Evolutionary conservation across 495 filamentous ascomycete species (phyloP).

Genomic region (Hyaloscypha hepaticicola): DNA sequence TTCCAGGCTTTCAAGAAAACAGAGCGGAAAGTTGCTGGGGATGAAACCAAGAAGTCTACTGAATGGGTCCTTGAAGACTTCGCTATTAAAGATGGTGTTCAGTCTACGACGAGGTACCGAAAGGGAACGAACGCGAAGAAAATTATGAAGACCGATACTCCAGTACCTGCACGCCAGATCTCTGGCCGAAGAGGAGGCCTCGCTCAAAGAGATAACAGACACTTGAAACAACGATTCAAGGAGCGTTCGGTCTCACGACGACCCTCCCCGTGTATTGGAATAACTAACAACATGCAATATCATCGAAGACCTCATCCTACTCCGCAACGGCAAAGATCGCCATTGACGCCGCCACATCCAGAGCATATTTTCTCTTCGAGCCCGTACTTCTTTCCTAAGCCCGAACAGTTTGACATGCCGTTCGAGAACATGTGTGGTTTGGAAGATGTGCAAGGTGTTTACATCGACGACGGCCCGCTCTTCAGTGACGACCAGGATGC

Average conservation of each 20-base stretch:
- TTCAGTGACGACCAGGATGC: slow-evolving; percentile 14
- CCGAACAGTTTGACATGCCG: slow-evolving; percentile 15
- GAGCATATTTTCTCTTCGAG: slow-evolving; percentile 3
- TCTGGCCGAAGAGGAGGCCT: slow-evolving; percentile 59
- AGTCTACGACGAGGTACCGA: slow-evolving; percentile 75
- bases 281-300: neutral
- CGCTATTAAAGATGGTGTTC: slow-evolving; percentile 59
- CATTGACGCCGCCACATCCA: slow-evolving; percentile 24
- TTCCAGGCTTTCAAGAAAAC: slow-evolving; percentile 65
- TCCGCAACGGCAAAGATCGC: slow-evolving; percentile 14
- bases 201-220: slow-evolving; percentile 39
- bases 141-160: slow-evolving; percentile 39
- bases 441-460: slow-evolving; percentile 30
- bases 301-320: neutral
- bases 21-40: slow-evolving; percentile 42
- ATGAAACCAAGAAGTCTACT: slow-evolving; percentile 56
- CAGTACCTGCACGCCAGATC: slow-evolving; percentile 50
- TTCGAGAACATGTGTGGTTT: slow-evolving; percentile 18
- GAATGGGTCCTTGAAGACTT: slow-evolving; percentile 68
- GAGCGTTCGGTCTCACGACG: slow-evolving; percentile 11
- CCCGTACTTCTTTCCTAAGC: slow-evolving; percentile 21
- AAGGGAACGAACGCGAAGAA: slow-evolving; percentile 53
- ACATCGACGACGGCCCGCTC: slow-evolving; percentile 26
- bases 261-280: slow-evolving; percentile 10
- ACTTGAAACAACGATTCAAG: slow-evolving; percentile 1